Evolutionary conservation across 768 basidiomycete species (phyloP).

Genomic region (Cubamyces lactineus): DNA sequence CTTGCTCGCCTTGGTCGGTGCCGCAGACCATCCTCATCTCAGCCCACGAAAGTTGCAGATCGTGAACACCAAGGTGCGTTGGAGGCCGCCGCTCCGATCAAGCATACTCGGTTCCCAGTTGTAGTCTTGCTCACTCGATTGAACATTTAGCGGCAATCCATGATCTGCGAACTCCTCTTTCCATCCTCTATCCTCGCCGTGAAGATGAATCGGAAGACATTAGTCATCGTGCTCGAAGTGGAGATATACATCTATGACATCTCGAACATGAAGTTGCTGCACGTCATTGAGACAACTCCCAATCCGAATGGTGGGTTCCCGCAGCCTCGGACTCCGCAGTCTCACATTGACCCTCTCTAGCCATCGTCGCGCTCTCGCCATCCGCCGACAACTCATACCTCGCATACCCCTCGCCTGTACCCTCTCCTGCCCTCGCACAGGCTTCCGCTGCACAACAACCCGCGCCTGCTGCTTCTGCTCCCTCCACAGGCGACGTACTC

Average conservation of each 20-base stretch:
- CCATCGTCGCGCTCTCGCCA: slow-evolving; percentile 93
- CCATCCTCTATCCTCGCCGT: slow-evolving; percentile 97
- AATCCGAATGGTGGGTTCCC: slow-evolving; percentile 83
- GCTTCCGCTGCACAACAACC: slow-evolving; percentile 42
- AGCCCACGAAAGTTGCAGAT: slow-evolving; percentile 96
- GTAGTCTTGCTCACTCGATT: not conserved
- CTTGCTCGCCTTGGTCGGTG: slow-evolving; percentile 94
- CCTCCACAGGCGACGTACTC: slow-evolving; percentile 83
- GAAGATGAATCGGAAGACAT: slow-evolving; percentile 94
- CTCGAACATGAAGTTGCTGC: slow-evolving; percentile 95
- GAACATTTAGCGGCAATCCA: slow-evolving; percentile 81
- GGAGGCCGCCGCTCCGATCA: not conserved
- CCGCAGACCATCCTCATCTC: slow-evolving; percentile 88
- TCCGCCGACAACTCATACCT: slow-evolving; percentile 92
- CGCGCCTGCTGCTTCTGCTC: slow-evolving; percentile 32
- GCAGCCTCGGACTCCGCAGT: not conserved
- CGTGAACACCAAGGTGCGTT: slow-evolving; percentile 92
- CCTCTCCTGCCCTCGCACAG: slow-evolving; percentile 68
- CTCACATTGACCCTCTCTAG: slow-evolving; percentile 43
- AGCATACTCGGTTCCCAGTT: not conserved
- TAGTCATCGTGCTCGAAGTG: slow-evolving; percentile 94
- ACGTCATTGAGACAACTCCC: slow-evolving; percentile 95
- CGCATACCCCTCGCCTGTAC: slow-evolving; percentile 94
- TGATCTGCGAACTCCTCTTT: slow-evolving; percentile 98
- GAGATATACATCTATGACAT: slow-evolving; percentile 99